Percentiles rank a stretch among this genome's conserved stretches.
phyloP scores from a whole-genome alignment of 2,329 filamentous ascomycete genomes.

The Microascus cirrosus region DNA sequence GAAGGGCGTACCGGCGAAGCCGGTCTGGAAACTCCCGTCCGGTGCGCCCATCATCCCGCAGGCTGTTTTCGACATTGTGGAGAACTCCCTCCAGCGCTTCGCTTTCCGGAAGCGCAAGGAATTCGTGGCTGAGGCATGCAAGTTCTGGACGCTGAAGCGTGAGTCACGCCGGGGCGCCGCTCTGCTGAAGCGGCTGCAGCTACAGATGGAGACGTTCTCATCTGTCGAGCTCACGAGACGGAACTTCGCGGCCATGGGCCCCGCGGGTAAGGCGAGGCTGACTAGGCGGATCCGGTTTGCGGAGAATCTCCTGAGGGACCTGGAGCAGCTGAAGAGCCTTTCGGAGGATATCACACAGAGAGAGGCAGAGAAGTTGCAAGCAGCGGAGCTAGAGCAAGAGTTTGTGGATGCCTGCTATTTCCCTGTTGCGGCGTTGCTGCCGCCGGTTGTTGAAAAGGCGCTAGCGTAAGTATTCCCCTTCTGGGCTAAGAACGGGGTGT shows the following conservation, averaged over 20 bases:
- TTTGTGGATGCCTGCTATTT: conserved; percentile 89
- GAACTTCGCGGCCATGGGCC: conserved; percentile 92
- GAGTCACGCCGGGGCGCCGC: conserved; percentile 87
- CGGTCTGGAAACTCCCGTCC: conserved; percentile 84
- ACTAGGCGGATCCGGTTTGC: conserved; percentile 82
- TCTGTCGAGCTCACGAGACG: conserved; percentile 94
- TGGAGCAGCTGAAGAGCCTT: conserved; percentile 63
- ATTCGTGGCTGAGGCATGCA: conserved; percentile 84
- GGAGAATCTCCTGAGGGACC: conserved; percentile 60
- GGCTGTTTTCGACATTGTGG: conserved; percentile 75
- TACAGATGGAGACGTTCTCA: conserved; percentile 93
- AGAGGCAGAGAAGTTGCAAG: conserved; percentile 67
- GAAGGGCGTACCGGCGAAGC: conserved; percentile 56
- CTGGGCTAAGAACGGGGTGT: conserved; percentile 9
- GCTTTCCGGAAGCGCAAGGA: conserved; percentile 75
- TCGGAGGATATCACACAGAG: conserved; percentile 62
- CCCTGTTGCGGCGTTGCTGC: conserved; percentile 66
- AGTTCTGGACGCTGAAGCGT: conserved; percentile 95
- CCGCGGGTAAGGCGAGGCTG: conserved; percentile 66
- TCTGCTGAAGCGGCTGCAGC: conserved; percentile 80
- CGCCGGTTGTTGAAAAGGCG: conserved; percentile 69
- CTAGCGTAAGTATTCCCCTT: conserved; percentile 50
- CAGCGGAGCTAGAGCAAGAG: conserved; percentile 62
- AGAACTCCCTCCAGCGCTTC: conserved; percentile 73
- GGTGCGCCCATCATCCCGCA: conserved; percentile 91